Evolutionary conservation across 257 asterid genomes (phyloP).

Genomic region (Dorcoceras hygrometricum): DNA sequence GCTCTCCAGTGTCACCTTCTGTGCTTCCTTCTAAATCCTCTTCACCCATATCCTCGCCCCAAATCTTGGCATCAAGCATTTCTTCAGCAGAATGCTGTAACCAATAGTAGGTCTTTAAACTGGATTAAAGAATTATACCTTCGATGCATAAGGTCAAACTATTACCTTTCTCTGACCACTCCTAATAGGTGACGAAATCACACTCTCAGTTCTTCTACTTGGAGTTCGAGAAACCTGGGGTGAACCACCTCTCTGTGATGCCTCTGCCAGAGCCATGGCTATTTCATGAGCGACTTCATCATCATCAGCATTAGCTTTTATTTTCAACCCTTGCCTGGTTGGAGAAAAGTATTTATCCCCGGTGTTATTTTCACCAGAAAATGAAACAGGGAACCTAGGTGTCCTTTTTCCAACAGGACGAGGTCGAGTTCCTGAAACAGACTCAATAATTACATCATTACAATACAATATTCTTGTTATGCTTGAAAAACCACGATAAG

Average conservation of each 20-base stretch:
- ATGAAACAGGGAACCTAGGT: constrained; percentile 76
- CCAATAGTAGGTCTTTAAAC: constrained; percentile 34
- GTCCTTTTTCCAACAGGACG: constrained; percentile 93
- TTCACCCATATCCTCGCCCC: constrained; percentile 62
- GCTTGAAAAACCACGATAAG: constrained; percentile 3
- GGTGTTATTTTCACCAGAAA: constrained; percentile 46
- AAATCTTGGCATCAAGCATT: constrained; percentile 37
- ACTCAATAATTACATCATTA: constrained; percentile 27
- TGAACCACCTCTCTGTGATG: constrained; percentile 85
- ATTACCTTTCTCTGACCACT: constrained; percentile 67
- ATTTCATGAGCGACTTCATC: constrained; percentile 77
- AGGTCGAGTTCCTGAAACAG: constrained; percentile 66
- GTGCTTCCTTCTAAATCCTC: constrained; percentile 76
- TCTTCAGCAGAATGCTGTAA: constrained; percentile 43
- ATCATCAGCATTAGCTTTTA: constrained; percentile 54
- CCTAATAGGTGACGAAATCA: constrained; percentile 65
- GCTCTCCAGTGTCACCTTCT: constrained; percentile 71
- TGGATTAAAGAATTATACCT: constrained; percentile 10
- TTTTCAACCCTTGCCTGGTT: constrained; percentile 51
- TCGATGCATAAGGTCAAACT: constrained; percentile 22
- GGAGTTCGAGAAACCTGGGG: constrained; percentile 89
- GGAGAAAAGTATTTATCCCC: constrained; percentile 54
- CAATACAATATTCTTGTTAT: constrained; percentile 26
- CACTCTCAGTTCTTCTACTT: constrained; percentile 66
- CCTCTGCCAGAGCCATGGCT: constrained; percentile 85